Conservation (phyloP, 768 basidiomycete genomes). For the Macrocybe gigantea region DNA sequence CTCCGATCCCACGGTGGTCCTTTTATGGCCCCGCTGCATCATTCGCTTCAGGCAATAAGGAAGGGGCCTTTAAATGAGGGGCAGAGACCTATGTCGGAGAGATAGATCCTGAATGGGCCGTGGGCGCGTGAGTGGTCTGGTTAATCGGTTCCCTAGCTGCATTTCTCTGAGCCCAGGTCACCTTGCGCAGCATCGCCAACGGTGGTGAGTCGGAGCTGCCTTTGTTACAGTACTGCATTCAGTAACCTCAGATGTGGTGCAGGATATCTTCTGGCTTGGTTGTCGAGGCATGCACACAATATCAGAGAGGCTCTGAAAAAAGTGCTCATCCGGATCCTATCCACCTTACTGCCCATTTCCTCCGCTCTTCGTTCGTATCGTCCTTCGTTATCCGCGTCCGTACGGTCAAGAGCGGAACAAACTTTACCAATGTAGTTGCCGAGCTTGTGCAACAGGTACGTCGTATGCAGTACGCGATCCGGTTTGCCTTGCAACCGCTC, state of each 20-base stretch:
- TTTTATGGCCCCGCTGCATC: constrained; percentile 33
- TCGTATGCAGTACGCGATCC: not conserved
- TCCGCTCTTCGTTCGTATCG: constrained; percentile 34
- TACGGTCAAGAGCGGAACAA: constrained; percentile 41
- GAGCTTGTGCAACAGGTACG: constrained; percentile 53
- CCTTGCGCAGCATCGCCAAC: constrained; percentile 38
- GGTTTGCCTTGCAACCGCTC: not conserved
- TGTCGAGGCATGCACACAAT: constrained; percentile 46
- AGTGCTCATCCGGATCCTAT: constrained; percentile 50
- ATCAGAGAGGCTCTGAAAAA: constrained; percentile 28
- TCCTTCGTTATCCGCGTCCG: constrained; percentile 44
- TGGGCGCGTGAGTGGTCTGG: constrained; percentile 33
- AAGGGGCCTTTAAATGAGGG: constrained; percentile 8
- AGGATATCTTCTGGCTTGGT: constrained; percentile 60
- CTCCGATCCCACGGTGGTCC: no score
- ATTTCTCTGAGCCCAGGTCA: not conserved
- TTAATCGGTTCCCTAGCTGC: constrained; percentile 4
- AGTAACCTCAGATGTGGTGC: not conserved
- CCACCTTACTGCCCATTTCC: constrained; percentile 56
- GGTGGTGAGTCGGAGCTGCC: constrained; percentile 32
- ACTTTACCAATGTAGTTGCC: constrained; percentile 53
- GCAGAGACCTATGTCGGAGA: constrained; percentile 27
- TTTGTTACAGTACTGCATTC: not conserved
- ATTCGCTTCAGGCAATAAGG: constrained; percentile 8
- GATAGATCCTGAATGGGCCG: constrained; percentile 40